Base-by-base conservation (phyloP, 1,284 basidiomycete genomes). In the Tilletia setariae region DNA sequence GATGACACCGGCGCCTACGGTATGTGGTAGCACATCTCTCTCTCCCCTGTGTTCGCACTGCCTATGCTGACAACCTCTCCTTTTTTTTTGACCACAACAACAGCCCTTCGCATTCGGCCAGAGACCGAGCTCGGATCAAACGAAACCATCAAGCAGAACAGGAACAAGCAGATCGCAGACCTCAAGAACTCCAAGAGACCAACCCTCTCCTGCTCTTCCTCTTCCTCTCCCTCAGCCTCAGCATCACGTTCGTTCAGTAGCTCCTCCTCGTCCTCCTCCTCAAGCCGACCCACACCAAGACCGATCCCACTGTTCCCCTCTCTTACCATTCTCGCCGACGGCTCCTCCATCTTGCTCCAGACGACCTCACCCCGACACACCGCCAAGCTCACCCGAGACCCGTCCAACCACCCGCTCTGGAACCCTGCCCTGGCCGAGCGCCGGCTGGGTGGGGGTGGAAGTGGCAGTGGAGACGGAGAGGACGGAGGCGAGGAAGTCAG, bases 361-460 rank as follows among this genome's bases (percentile, higher is more conserved):
- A 79, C 80, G 40, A 82, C 80, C 23, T 80, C 78, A 59, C 80
- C 80, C 0, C 73, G 79, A 11, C 68, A 72, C 40, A 44, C 77
- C 9, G 69, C 66, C 7, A 70, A 74, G 1, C 70, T 81, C 63
- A 79, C 80, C 40, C 68, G 79, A 21, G 80, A 82, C 65, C 70
- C 73, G 15, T 80, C 78, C 42, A 82, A 81, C 71, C 79, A 81
- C 68, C 79, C 79, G 30, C 73, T 82, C 63, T 81, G 80, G 79
- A 81, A 81, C 72, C 79, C 78, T 1, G 23, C 64, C 19, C 66
- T 69, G 40, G 74, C 72, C 65, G 72, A 75, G 46, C 64, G 74
- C 19, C 71, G 72, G 65, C 63, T 72, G 2, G 78, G 77, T 21
- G 77, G 69, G 6, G 78, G 61, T 11, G 51, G n/a, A 6, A 23